Evolutionary conservation across 371 early-diverging fungal species (phyloP).

Genomic region (Funneliformis caledonium): DNA sequence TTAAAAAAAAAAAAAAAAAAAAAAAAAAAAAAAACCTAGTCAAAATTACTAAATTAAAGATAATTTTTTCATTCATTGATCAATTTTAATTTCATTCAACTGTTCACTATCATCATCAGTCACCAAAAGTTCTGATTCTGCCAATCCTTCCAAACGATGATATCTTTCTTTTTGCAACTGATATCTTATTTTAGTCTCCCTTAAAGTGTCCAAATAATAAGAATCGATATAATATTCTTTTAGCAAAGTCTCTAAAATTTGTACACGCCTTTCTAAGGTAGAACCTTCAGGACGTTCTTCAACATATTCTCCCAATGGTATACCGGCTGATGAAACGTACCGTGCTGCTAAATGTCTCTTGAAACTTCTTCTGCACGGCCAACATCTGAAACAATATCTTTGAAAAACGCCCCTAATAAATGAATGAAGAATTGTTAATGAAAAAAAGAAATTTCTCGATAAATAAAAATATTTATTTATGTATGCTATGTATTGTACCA

Average conservation of each 20-base stretch:
- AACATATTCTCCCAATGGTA: conserved; percentile 4
- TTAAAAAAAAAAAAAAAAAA: no score
- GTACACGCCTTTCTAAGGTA: neutral
- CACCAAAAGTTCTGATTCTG: no score
- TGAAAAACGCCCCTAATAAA: neutral
- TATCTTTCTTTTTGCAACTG: no score
- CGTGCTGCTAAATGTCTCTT: conserved; percentile 13
- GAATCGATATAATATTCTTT: conserved; percentile 29
- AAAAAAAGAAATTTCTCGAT: neutral
- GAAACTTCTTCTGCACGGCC: conserved; percentile 1
- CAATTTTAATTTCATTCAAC: no score
- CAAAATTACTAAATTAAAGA: no score
- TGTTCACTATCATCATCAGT: no score
- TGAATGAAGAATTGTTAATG: neutral
- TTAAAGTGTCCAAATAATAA: conserved; percentile 4
- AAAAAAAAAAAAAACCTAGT: no score
- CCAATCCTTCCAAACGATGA: no score
- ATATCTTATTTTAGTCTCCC: neutral
- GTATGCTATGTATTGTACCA: neutral
- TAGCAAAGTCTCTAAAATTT: conserved; percentile 5
- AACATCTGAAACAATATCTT: neutral
- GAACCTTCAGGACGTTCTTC: neutral
- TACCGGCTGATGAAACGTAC: conserved; percentile 9
- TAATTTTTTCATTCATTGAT: no score
- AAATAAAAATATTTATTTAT: neutral